phyloP scores from a whole-genome alignment of 75 land plant species.

The Selaginella tamariscina region DNA sequence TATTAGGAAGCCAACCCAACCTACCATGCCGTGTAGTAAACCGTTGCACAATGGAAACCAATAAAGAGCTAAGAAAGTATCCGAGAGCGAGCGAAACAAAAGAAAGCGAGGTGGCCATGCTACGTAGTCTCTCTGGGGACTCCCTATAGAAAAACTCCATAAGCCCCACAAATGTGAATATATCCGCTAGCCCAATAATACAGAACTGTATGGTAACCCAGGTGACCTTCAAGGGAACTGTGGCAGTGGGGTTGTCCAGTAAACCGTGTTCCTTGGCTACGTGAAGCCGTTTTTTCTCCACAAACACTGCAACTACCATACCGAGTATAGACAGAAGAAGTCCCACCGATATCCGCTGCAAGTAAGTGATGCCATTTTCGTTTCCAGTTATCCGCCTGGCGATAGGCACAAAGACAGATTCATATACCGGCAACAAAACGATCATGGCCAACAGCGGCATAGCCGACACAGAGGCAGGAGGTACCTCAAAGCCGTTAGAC shows the following conservation, averaged over 20 bases:
- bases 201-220: background rate
- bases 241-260: background rate
- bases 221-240: background rate
- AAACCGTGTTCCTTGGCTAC: background rate
- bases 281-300: slow-evolving; percentile 1
- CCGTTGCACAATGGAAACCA: background rate
- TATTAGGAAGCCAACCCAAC: background rate
- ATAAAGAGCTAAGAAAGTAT: background rate
- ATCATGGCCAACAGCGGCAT: background rate
- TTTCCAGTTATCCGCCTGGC: background rate
- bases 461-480: background rate
- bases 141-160: slow-evolving; percentile 1
- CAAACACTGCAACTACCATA: slow-evolving; percentile 3
- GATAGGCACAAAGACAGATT: background rate
- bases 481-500: background rate
- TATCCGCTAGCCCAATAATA: background rate
- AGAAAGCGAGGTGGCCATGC: slow-evolving; percentile 3
- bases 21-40: background rate
- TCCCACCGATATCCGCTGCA: slow-evolving; percentile 1
- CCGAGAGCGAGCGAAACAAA: background rate
- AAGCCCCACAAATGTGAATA: slow-evolving; percentile 9
- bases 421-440: slow-evolving; percentile 5
- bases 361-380: slow-evolving; percentile 2
- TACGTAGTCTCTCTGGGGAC: background rate
- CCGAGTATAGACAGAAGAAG: background rate